These are phyloP conservation scores for Astraeus odoratus DNA, from an alignment of 768 basidiomycete genomes.

Conservation along the genomic window DNA sequence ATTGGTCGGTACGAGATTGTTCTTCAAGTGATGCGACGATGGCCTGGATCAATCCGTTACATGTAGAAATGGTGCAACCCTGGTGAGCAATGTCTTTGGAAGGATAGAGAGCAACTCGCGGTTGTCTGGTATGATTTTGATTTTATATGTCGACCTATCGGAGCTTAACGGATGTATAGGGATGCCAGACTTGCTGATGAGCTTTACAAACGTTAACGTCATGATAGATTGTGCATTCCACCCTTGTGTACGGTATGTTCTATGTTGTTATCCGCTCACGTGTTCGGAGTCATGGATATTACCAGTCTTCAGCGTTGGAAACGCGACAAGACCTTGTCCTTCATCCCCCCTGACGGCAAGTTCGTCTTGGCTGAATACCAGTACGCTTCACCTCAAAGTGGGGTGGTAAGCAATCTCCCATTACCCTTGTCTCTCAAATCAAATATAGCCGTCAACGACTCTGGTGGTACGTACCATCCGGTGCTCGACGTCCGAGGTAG, in stretches of 20 bases:
- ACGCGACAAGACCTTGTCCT: constrained; percentile 72
- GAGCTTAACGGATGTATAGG: constrained; percentile 36
- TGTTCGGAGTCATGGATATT: constrained; percentile 3
- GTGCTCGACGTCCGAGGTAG: neutral
- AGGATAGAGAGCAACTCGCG: constrained; percentile 70
- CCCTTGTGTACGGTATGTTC: constrained; percentile 74
- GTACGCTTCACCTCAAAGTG: constrained; percentile 37
- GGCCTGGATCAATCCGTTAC: neutral
- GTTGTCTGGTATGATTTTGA: constrained; percentile 56
- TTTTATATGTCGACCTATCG: neutral
- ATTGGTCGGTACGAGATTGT: constrained; percentile 25
- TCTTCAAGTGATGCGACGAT: neutral
- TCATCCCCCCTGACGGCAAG: constrained; percentile 88
- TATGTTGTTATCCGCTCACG: neutral
- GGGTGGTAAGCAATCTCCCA: constrained; percentile 40
- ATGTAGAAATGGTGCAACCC: constrained; percentile 56
- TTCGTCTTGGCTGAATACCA: constrained; percentile 85
- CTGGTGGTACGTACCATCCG: constrained; percentile 19
- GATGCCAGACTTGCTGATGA: constrained; percentile 80
- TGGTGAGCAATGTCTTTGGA: constrained; percentile 67
- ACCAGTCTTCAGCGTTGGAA: constrained; percentile 73
- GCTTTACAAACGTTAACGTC: constrained; percentile 67
- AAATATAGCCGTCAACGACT: constrained; percentile 25
- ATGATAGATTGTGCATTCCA: constrained; percentile 84
- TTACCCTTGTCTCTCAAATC: constrained; percentile 47